Conservation (phyloP, 352 stramenopile genomes). For the Phytophthora kernoviae region DNA sequence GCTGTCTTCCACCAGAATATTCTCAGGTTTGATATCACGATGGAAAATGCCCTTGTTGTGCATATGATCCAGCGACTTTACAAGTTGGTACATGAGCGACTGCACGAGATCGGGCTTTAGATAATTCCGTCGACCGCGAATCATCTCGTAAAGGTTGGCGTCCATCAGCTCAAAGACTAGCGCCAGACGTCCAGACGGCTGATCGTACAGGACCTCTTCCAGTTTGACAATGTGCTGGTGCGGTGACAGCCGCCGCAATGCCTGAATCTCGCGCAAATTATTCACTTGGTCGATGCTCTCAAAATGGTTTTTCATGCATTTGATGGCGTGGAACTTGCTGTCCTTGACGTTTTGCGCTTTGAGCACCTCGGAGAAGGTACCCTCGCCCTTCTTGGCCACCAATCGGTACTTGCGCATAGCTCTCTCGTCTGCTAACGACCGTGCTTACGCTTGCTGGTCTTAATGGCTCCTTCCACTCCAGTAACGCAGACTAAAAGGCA, state of each 20-base stretch:
- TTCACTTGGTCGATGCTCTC: conserved; percentile 97
- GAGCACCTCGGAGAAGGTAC: conserved; percentile 95
- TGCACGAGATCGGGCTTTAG: conserved; percentile 85
- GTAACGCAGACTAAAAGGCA: neutral
- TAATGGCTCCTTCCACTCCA: neutral
- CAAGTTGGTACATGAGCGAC: conserved; percentile 92
- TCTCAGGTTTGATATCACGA: conserved; percentile 96
- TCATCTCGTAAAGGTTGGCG: conserved; percentile 97
- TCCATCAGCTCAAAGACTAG: conserved; percentile 98
- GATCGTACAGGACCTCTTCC: conserved; percentile 95
- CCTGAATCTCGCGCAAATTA: conserved; percentile 96
- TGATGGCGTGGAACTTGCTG: conserved; percentile 96
- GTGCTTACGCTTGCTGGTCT: neutral
- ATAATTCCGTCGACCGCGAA: conserved; percentile 88
- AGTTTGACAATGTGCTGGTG: conserved; percentile 96
- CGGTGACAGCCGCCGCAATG: conserved; percentile 91
- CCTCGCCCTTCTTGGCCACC: conserved; percentile 95
- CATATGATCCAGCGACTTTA: conserved; percentile 97
- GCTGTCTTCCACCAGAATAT: conserved; percentile 93
- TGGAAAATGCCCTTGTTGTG: conserved; percentile 98
- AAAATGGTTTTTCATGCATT: conserved; percentile 98
- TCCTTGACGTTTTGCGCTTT: conserved; percentile 95
- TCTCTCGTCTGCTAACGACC: neutral
- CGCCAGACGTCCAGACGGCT: conserved; percentile 90
- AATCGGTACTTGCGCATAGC: conserved; percentile 93